A percentile compares a stretch with the other conserved stretches of the same genome.
phyloP scores from a whole-genome alignment of 2,329 filamentous ascomycete species.

The Ceratocystis ficicola region DNA sequence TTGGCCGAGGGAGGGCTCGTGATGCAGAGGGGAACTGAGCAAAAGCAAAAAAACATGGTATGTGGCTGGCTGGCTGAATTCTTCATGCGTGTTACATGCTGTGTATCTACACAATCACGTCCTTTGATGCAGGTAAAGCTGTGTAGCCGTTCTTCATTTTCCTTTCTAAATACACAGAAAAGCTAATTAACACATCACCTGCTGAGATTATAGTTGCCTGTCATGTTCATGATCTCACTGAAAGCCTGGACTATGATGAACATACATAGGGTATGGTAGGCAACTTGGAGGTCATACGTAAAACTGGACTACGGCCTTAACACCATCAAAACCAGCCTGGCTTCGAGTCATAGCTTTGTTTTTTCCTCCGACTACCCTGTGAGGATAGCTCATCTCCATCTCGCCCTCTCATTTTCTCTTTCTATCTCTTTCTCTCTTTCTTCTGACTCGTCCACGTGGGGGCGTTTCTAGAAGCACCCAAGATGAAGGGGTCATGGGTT shows the following conservation, averaged over 20 bases:
- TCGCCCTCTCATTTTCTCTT: too few relatives aligned
- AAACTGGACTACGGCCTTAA: too few relatives aligned
- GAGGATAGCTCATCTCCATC: background rate
- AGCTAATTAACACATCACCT: too few relatives aligned
- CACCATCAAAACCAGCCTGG: too few relatives aligned
- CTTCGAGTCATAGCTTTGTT: too few relatives aligned
- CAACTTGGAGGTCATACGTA: too few relatives aligned
- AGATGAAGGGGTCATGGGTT: slow-evolving; percentile 6
- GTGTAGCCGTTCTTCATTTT: background rate
- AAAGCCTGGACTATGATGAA: too few relatives aligned
- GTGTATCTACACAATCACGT: background rate
- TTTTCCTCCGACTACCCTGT: background rate
- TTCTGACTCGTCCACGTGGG: slow-evolving; percentile 1
- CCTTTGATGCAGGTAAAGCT: background rate
- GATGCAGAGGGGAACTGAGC: background rate
- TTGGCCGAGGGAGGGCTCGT: too few relatives aligned
- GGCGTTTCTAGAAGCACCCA: background rate
- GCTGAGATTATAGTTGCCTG: too few relatives aligned
- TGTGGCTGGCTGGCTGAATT: background rate
- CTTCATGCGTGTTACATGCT: background rate
- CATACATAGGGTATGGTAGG: too few relatives aligned
- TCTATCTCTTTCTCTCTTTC: background rate
- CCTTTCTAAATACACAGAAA: background rate
- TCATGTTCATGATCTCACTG: too few relatives aligned
- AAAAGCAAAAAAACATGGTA: background rate